These are phyloP conservation scores for Tolypocladium endophyticum DNA, from an alignment of 2,329 filamentous ascomycete species.

Conservation along the genomic window DNA sequence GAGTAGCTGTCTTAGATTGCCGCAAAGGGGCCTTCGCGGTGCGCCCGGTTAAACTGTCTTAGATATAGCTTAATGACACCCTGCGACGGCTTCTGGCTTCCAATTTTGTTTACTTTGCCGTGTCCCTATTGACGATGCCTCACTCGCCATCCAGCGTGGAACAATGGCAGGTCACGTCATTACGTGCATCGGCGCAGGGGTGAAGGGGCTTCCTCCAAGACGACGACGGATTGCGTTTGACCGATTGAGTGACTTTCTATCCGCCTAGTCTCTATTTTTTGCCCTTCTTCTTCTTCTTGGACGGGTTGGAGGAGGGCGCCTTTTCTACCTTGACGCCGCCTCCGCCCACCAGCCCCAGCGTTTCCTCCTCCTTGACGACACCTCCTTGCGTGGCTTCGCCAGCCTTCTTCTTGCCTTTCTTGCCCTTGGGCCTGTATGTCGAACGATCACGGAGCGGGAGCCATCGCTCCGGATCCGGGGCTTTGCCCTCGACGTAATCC, in stretches of 20 bases:
- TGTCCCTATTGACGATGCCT: background rate
- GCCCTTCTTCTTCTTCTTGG: constrained; percentile 41
- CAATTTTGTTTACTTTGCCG: background rate
- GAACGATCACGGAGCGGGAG: constrained; percentile 81
- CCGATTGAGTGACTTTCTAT: background rate
- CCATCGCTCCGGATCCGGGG: constrained; percentile 86
- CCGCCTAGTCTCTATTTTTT: constrained; percentile 33
- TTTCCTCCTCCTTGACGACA: constrained; percentile 63
- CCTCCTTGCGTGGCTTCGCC: constrained; percentile 78
- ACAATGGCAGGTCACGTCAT: background rate
- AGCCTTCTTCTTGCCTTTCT: constrained; percentile 80
- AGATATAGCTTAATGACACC: background rate
- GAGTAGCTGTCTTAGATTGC: background rate
- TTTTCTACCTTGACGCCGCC: constrained; percentile 57
- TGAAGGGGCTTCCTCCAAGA: background rate
- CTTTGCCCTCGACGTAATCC: constrained; percentile 66
- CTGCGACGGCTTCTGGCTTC: background rate
- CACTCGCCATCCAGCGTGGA: background rate
- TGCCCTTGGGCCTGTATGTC: constrained; percentile 80
- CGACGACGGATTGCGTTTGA: background rate
- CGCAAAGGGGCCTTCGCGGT: background rate
- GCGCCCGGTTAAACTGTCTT: too few relatives aligned
- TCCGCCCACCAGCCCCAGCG: constrained; percentile 50
- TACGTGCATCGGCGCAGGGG: background rate
- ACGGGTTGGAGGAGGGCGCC: constrained; percentile 27